Evolutionary conservation across 192 early-diverging fungal genomes (phyloP).

Genomic region (Pecoramyces ruminantium): DNA sequence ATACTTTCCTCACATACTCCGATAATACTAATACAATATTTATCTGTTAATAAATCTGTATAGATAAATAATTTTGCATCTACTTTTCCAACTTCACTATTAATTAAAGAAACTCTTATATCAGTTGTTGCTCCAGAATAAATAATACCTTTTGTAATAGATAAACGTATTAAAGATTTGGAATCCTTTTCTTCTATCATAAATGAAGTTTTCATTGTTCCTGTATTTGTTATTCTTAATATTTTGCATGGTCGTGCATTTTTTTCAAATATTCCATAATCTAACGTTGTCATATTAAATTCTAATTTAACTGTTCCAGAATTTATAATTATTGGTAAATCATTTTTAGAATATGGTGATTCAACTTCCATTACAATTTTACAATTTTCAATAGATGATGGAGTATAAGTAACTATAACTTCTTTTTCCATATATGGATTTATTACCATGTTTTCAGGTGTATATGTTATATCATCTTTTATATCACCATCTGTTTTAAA

Average conservation of each 20-base stretch:
- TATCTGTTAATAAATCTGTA: slow-evolving; percentile 35
- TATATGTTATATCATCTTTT: slow-evolving; percentile 24
- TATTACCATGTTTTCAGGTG: slow-evolving; percentile 30
- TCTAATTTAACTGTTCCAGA: slow-evolving; percentile 31
- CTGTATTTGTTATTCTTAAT: slow-evolving; percentile 25
- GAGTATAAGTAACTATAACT: slow-evolving; percentile 29
- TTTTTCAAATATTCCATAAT: slow-evolving; percentile 50
- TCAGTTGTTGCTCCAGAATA: slow-evolving; percentile 15
- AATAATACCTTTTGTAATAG: slow-evolving; percentile 23
- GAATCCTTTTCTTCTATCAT: slow-evolving; percentile 18
- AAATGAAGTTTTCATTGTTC: slow-evolving; percentile 35
- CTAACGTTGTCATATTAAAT: slow-evolving; percentile 20
- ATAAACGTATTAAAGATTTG: slow-evolving; percentile 33
- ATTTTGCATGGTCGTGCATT: slow-evolving; percentile 17
- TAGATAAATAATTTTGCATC: slow-evolving; percentile 22
- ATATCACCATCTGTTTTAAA: slow-evolving; percentile 34
- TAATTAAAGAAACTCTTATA: slow-evolving; percentile 23
- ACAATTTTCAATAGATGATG: slow-evolving; percentile 21
- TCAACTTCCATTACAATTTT: slow-evolving; percentile 26
- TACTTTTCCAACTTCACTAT: slow-evolving; percentile 29
- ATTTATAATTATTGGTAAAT: slow-evolving; percentile 33
- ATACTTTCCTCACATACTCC: slow-evolving; percentile 46
- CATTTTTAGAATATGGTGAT: slow-evolving; percentile 38
- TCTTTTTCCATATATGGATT: slow-evolving; percentile 32
- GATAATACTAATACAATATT: slow-evolving; percentile 20